Evolutionary conservation across 768 basidiomycete species (phyloP), one percentile per base, ranked within the genome.

Genomic region (Favolaschia claudopus): DNA sequence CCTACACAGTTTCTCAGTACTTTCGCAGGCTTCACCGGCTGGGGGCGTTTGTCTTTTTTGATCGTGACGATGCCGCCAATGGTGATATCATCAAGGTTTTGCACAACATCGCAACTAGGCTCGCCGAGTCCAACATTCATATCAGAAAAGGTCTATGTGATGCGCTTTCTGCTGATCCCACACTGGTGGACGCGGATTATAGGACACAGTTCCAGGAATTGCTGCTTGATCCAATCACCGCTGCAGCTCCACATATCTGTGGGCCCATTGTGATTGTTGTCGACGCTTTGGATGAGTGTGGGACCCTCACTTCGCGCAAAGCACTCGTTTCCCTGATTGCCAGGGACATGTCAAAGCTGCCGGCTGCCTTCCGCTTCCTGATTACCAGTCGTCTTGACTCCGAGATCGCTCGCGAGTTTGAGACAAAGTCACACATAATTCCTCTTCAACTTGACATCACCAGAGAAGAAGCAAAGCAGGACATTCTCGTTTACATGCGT

Each of bases 281-380:
- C 17, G 69, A 70, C 58, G 69, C 67, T n/a, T 42, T 70, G 6
- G 69, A 70, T 48, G 69, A 69, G 57, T 69, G 69, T 32, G 69
- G 61, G 14, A 37, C 58, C 4, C 17, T 29, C 2, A 8, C 13
- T 2, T 46, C 52, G 19, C 54, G 69, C 12, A 29, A 47, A 3
- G 49, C n/a, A 15, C 50, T 70, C 2, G 17, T 70, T 24, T 27
- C 32, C 12, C 22, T 65, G 22, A 46, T 70, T 14, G 48, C 55
- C 6, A n/a, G 48, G 5, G 60, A 69, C 8, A 42, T 55, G 6
- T 24, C 34, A 1, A 50, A 56, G 10, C 34, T 69, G 24, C 66
- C 69, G 7, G 4, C 27, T 14, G 28, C 25, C 12, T 61, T 69
- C 28, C 64, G 66, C 15, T 24, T 70, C 32, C 25, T 70, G 14